Percentiles rank a stretch among this genome's conserved stretches.
Conservation (phyloP, 768 basidiomycete species). For the Lactarius sanguifluus region DNA sequence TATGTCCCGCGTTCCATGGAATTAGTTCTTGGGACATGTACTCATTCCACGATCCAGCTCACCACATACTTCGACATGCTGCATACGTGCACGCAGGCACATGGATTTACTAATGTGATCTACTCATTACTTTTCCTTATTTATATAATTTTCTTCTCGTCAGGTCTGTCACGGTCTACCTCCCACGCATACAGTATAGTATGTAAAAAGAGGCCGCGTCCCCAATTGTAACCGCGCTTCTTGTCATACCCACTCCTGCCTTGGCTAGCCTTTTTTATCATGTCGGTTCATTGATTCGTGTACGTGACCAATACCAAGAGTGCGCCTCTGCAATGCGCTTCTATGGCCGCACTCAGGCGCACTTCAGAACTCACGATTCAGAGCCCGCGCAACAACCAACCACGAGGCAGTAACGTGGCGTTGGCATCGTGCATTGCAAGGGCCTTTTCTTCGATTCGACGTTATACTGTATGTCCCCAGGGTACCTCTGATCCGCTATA, state of each 20-base stretch:
- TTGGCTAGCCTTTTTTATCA: background rate
- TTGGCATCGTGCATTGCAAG: background rate
- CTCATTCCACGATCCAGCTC: background rate
- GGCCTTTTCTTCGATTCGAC: background rate
- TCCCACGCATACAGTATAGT: background rate
- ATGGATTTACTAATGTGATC: background rate
- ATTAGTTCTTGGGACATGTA: background rate
- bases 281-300: background rate
- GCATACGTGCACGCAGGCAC: background rate
- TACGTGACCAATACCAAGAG: background rate
- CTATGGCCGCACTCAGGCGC: background rate
- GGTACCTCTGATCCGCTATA: background rate
- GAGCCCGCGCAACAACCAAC: background rate
- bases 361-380: background rate
- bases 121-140: background rate
- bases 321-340: background rate
- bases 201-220: background rate
- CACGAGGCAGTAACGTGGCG: background rate
- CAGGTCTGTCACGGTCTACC: background rate
- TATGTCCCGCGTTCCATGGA: background rate
- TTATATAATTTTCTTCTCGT: background rate
- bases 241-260: background rate
- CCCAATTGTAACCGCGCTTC: background rate
- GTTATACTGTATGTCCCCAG: background rate
- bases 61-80: background rate